Evolutionary conservation across 2,329 filamentous ascomycete species (phyloP).

Genomic region (Fusarium abutilonis): DNA sequence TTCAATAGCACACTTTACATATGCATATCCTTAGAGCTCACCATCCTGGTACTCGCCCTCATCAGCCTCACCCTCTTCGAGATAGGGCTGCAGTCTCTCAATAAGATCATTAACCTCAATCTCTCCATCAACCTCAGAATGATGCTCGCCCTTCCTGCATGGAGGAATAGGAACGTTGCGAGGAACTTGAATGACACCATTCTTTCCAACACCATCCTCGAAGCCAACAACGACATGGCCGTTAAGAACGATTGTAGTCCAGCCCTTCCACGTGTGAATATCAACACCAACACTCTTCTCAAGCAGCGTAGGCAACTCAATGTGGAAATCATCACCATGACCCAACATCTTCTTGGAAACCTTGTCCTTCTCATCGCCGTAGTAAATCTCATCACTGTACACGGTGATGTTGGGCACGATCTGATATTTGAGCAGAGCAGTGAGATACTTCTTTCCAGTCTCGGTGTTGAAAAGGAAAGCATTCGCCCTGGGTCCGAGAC

Average conservation of each 20-base stretch:
- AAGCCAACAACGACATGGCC: constrained; percentile 72
- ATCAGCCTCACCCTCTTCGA: constrained; percentile 29
- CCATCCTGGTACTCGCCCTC: constrained; percentile 7
- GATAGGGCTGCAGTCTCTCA: constrained; percentile 44
- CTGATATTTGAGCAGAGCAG: constrained; percentile 81
- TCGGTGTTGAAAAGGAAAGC: constrained; percentile 83
- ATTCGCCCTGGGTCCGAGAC: constrained; percentile 76
- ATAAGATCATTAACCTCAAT: constrained; percentile 47
- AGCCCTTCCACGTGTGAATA: constrained; percentile 72
- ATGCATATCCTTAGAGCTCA: constrained; percentile 24
- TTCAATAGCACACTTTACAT: background rate
- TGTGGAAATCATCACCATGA: constrained; percentile 56
- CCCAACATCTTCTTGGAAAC: constrained; percentile 40
- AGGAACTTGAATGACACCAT: constrained; percentile 86
- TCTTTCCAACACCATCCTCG: constrained; percentile 75
- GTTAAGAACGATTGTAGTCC: constrained; percentile 79
- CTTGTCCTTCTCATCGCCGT: constrained; percentile 42
- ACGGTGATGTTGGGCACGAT: constrained; percentile 77
- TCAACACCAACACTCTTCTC: constrained; percentile 75
- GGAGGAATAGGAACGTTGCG: constrained; percentile 80
- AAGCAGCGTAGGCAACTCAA: constrained; percentile 79
- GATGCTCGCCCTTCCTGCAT: constrained; percentile 52
- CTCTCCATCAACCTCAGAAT: constrained; percentile 21
- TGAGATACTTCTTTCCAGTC: constrained; percentile 77
- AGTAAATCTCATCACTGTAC: constrained; percentile 85